A percentile compares a stretch with the other conserved stretches of the same genome.
phyloP scores from a whole-genome alignment of 257 asterid species.

The Fraxinus anomala region DNA sequence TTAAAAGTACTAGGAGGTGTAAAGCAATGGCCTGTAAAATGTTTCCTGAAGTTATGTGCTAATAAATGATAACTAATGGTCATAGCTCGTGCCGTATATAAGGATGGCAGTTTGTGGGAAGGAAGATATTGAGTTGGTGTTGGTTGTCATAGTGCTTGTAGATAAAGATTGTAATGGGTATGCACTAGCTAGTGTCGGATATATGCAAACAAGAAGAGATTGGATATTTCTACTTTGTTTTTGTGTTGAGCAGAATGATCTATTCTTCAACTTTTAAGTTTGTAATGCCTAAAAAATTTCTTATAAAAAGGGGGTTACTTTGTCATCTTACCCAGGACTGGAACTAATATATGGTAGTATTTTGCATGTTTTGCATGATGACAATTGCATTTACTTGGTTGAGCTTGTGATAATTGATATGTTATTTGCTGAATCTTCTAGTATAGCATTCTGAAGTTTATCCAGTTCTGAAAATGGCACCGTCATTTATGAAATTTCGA shows the following conservation, averaged over 20 bases:
- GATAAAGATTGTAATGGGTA: background rate
- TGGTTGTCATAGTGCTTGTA: background rate
- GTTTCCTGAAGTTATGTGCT: background rate
- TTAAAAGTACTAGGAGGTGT: conserved; percentile 1
- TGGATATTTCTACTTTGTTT: background rate
- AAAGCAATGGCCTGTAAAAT: background rate
- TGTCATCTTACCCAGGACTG: no score
- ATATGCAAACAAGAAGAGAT: background rate
- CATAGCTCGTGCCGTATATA: no score
- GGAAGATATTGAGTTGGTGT: background rate
- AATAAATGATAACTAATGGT: background rate
- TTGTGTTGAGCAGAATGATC: background rate
- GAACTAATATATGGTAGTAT: no score
- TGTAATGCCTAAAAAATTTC: background rate
- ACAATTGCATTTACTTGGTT: no score
- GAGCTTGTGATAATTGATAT: no score
- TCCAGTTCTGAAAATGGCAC: no score
- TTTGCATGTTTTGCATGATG: no score
- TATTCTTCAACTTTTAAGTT: background rate
- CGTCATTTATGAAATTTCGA: no score
- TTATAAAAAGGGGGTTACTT: background rate
- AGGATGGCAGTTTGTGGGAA: background rate
- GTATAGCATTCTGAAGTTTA: no score
- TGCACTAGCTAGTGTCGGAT: background rate
- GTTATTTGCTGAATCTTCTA: no score